Evolutionary conservation across 495 filamentous ascomycete genomes (phyloP).

Genomic region (Talaromyces borbonicus): DNA sequence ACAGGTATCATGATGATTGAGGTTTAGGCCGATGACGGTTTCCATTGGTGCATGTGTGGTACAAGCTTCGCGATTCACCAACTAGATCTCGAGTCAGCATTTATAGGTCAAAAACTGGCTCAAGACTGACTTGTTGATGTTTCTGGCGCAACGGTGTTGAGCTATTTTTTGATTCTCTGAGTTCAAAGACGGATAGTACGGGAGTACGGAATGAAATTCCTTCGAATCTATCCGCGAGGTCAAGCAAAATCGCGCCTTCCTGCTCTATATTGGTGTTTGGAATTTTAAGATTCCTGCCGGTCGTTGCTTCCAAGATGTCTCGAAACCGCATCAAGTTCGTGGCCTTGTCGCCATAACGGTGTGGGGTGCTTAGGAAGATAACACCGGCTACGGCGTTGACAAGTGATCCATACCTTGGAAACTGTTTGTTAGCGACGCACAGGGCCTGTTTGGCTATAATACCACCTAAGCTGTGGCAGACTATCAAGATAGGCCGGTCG

Average conservation of each 20-base stretch:
- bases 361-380: conserved; percentile 30
- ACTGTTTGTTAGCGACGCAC: conserved; percentile 18
- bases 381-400: conserved; percentile 25
- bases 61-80: conserved; percentile 12
- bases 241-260: conserved; percentile 8
- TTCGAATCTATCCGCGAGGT: conserved; percentile 15
- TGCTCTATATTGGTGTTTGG: conserved; percentile 1
- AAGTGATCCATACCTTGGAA: conserved; percentile 11
- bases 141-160: conserved; percentile 7
- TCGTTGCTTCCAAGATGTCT: conserved; percentile 11
- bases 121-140: conserved; percentile 12
- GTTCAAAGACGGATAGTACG: conserved; percentile 12
- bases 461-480: conserved; percentile 37
- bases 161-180: conserved; percentile 5
- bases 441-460: conserved; percentile 35
- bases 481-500: conserved; percentile 3
- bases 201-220: conserved; percentile 10
- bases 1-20: conserved; percentile 12
- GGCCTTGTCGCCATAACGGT: conserved; percentile 17
- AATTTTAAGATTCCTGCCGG: conserved; percentile 9
- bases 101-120: not conserved
- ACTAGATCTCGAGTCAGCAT: conserved; percentile 8
- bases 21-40: conserved; percentile 11
- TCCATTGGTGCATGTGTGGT: conserved; percentile 13
- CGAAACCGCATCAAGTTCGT: conserved; percentile 8